phyloP scores from a whole-genome alignment of 441 rosid genomes.

The Populus trichocarpa region DNA sequence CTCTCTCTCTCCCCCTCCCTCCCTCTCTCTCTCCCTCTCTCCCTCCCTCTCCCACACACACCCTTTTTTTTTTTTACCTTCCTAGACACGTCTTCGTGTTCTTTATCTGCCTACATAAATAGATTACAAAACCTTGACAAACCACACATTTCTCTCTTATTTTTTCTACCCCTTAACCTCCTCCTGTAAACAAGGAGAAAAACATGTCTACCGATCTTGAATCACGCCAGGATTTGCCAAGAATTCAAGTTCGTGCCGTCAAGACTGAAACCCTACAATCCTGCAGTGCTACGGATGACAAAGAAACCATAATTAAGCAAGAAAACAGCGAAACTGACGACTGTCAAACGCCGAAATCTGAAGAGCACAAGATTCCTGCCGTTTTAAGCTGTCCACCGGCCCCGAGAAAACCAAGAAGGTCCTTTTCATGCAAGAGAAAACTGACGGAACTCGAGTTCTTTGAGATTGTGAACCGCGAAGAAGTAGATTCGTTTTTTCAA shows the following conservation, averaged over 20 bases:
- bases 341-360: slow-evolving; percentile 64
- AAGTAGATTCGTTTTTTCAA: slow-evolving; percentile 55
- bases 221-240: slow-evolving; percentile 32
- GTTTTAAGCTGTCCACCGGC: slow-evolving; percentile 58
- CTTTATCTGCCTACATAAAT: not conserved
- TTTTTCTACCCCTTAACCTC: not conserved
- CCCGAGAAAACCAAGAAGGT: slow-evolving; percentile 50
- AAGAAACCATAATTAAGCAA: not conserved
- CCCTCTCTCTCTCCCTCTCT: no score
- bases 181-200: not conserved
- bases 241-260: slow-evolving; percentile 24
- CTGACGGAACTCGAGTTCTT: slow-evolving; percentile 38
- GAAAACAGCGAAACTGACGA: not conserved
- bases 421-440: slow-evolving; percentile 48
- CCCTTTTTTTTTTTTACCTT: slow-evolving; percentile 22
- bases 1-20: no score
- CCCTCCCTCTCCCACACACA: no score
- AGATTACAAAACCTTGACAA: not conserved
- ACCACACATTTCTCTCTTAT: not conserved
- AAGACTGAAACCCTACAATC: slow-evolving; percentile 28
- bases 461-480: slow-evolving; percentile 44
- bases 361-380: slow-evolving; percentile 59
- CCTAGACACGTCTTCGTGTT: slow-evolving; percentile 27
- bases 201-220: slow-evolving; percentile 45
- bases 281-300: not conserved